These are phyloP conservation scores for Bruguiera parviflora DNA, from an alignment of 345 rosid genomes.

Conservation along the genomic window DNA sequence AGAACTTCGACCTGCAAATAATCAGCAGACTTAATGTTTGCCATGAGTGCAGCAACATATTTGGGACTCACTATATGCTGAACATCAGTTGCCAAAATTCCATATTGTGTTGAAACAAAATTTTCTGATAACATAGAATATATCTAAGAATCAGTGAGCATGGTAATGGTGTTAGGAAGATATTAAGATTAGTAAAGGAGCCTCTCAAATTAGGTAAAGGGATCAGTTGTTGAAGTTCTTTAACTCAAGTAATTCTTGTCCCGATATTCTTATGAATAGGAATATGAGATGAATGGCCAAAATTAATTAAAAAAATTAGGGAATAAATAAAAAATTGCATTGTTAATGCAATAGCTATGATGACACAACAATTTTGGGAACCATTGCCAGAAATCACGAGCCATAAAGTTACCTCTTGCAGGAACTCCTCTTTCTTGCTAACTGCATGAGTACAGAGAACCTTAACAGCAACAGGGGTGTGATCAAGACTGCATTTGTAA, in stretches of 20 bases:
- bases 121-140: not conserved
- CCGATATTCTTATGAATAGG: not conserved
- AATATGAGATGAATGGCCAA: too few relatives aligned
- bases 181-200: not conserved
- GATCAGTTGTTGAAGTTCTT: not conserved
- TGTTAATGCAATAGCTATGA: not conserved
- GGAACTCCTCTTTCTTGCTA: conserved; percentile 69
- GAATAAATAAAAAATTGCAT: not conserved
- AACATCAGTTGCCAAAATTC: not conserved
- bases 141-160: not conserved
- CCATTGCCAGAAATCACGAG: not conserved
- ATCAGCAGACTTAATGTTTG: not conserved
- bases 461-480: conserved; percentile 81
- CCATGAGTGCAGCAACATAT: not conserved
- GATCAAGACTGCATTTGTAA: conserved; percentile 76
- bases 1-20: conserved; percentile 72
- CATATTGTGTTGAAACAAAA: not conserved
- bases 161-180: not conserved
- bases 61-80: not conserved
- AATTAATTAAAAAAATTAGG: not conserved
- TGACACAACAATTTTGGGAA: not conserved
- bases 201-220: not conserved
- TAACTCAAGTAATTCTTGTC: not conserved
- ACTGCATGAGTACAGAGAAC: conserved; percentile 53
- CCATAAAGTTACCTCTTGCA: conserved; percentile 59